Base-by-base conservation (phyloP, 805 yeast genomes). In the Cyberlindnera japonica region DNA sequence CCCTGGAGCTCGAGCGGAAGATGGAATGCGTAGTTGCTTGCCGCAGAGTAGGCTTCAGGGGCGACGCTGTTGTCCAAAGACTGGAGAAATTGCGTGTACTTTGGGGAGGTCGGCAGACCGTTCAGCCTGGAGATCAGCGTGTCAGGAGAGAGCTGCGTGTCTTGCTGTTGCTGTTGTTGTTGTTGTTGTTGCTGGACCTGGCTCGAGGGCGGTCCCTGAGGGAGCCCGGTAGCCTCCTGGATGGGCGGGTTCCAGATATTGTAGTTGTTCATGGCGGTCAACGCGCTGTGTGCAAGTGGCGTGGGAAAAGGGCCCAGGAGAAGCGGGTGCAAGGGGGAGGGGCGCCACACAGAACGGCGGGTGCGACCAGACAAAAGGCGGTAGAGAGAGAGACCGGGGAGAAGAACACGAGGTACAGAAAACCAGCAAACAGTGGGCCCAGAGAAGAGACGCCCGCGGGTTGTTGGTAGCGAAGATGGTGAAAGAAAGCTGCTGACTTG, bases 1-100 rank as follows among this genome's bases (percentile, higher is more conserved):
- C 85, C 84, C 57, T 79, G 83, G 27, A 79, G 64, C 49, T 79
- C 84, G 6, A 65, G 41, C 0, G 86, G 85, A 37, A 79, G 37
- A 28, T 43, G 48, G 45, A 50, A 58, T 33, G 43, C 18, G 22
- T 36, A 28, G 31, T 38, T 20, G 19, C 24, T 17, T 9, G 22
- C 20, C 17, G 23, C 6, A 4, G 4, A 11, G 22, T 21, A 9
- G 34, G 11, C 18, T 17, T 6, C 22, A 7, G 26, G 30, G 31
- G 30, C 22, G 17, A 13, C 24, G 37, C 4, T 6, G 31, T 18
- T 22, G 19, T 42, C 38, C 10, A 42, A 6, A 4, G 35, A 14
- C 27, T 16, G 25, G 21, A 35, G 25, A 18, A 40, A 38, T 18
- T 34, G 43, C 4, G 44, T 17, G 40, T 34, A 41, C 30, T 49